phyloP scores from a whole-genome alignment of 148 eudicot species.

The Amaranthus hypochondriacus region DNA sequence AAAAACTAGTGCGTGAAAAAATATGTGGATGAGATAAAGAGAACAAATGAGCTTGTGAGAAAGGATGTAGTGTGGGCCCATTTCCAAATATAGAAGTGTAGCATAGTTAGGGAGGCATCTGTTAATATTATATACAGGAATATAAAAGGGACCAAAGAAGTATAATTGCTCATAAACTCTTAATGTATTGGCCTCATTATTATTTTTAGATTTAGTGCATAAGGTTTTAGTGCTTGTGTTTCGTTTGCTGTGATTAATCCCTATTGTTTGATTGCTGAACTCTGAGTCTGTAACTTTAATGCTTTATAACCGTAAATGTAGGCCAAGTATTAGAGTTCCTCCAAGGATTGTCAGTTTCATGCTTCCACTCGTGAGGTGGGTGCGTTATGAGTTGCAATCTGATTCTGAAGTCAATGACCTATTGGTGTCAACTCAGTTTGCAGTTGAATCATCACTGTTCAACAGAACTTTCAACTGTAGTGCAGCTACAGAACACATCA shows the following conservation, averaged over 20 bases:
- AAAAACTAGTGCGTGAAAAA: no score
- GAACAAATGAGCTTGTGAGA: no score
- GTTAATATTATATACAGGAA: no score
- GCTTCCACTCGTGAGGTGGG: slow-evolving; percentile 47
- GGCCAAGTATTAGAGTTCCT: slow-evolving; percentile 76
- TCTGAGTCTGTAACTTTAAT: slow-evolving; percentile 14
- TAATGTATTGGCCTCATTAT: no score
- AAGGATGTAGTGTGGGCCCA: no score
- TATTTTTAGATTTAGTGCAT: no score
- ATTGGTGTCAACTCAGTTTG: slow-evolving; percentile 34
- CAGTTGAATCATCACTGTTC: slow-evolving; percentile 50
- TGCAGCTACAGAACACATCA: slow-evolving; percentile 66
- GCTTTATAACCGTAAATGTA: slow-evolving; percentile 28
- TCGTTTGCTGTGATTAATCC: neutral
- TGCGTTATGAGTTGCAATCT: slow-evolving; percentile 44
- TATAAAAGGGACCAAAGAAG: no score
- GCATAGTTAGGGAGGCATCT: no score
- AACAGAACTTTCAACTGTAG: slow-evolving; percentile 70
- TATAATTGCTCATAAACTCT: no score
- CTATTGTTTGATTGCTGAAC: neutral
- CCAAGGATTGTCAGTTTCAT: slow-evolving; percentile 34
- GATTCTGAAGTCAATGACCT: slow-evolving; percentile 32
- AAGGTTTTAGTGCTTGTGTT: no score
- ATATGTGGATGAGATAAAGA: no score
- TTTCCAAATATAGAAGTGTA: no score